phyloP scores from a whole-genome alignment of 2,329 filamentous ascomycete species.

The Tolypocladium paradoxum region DNA sequence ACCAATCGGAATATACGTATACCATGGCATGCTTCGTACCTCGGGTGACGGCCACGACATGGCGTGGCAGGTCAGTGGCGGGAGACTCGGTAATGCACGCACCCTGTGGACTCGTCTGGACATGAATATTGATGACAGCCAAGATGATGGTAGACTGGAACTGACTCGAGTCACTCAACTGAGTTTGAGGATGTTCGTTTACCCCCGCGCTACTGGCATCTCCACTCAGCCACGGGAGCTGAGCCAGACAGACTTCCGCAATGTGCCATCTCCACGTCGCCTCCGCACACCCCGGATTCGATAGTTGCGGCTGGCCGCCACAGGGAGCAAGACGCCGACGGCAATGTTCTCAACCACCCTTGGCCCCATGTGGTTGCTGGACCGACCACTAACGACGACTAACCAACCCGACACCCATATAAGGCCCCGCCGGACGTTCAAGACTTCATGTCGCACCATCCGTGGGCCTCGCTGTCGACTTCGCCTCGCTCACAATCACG shows the following conservation, averaged over 20 bases:
- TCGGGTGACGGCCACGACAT: too few relatives aligned
- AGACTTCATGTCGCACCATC: neutral
- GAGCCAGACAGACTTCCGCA: neutral
- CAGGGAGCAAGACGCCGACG: neutral
- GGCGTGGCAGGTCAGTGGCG: too few relatives aligned
- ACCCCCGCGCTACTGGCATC: neutral
- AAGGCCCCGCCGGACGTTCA: neutral
- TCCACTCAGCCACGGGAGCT: neutral
- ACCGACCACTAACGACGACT: too few relatives aligned
- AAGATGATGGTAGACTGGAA: neutral
- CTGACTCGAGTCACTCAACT: too few relatives aligned
- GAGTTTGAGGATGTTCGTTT: neutral
- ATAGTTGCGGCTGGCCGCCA: neutral
- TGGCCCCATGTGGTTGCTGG: neutral
- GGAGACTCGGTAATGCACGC: too few relatives aligned
- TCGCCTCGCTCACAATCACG: neutral
- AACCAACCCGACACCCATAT: too few relatives aligned
- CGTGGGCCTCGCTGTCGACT: neutral
- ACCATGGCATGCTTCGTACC: too few relatives aligned
- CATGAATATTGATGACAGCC: neutral
- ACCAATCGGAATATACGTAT: neutral
- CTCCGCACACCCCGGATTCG: constrained; percentile 1
- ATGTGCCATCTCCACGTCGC: neutral
- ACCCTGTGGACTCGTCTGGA: too few relatives aligned
- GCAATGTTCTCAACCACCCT: neutral